These are phyloP conservation scores for Stipa capillata DNA, from an alignment of 176 grass and related monocot species.

Conservation along the genomic window DNA sequence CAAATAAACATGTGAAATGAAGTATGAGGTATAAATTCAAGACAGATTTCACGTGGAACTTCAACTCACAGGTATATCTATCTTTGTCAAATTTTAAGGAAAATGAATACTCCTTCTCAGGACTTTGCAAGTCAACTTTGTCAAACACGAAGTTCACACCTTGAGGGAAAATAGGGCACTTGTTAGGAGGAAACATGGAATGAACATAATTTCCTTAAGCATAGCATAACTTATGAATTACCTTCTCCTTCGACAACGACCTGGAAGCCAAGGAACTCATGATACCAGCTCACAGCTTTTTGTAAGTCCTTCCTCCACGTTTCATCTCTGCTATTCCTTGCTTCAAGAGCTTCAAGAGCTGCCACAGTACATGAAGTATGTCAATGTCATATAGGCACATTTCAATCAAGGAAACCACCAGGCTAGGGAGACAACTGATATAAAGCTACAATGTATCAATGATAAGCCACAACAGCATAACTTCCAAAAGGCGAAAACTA, in stretches of 20 bases:
- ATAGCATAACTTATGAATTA: neutral
- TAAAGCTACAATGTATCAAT: neutral
- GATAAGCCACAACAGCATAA: neutral
- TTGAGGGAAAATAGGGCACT: conserved; percentile 14
- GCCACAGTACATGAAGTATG: neutral
- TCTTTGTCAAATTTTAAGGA: conserved; percentile 29
- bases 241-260: conserved; percentile 21
- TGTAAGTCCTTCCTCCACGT: conserved; percentile 11
- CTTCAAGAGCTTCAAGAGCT: conserved; percentile 48
- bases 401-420: neutral
- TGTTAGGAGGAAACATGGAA: conserved; percentile 1
- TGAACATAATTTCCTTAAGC: neutral
- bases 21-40: neutral
- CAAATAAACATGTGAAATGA: neutral
- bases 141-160: conserved; percentile 70
- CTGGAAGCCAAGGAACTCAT: conserved; percentile 47
- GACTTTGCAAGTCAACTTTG: conserved; percentile 49
- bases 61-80: conserved; percentile 46
- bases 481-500: neutral
- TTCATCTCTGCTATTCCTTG: conserved; percentile 13
- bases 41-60: neutral
- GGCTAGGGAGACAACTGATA: neutral
- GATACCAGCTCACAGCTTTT: conserved; percentile 45
- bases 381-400: neutral
- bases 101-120: conserved; percentile 54